phyloP scores from a whole-genome alignment of 768 basidiomycete genomes.

The Macrolepiota fuliginosa region DNA sequence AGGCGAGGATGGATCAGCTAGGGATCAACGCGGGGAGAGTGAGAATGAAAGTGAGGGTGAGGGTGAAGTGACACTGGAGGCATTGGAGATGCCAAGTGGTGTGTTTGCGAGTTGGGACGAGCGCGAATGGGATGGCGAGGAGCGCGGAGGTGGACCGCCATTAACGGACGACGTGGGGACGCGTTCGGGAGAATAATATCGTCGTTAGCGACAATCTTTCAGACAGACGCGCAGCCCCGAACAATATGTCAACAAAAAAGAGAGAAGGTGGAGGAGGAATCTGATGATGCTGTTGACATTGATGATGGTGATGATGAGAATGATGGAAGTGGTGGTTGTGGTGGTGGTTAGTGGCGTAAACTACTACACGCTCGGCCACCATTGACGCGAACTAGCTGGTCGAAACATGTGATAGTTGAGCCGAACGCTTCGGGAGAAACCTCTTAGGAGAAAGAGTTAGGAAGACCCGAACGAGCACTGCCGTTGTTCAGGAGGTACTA shows the following conservation, averaged over 20 bases:
- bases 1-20: too few relatives aligned
- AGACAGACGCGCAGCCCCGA: not conserved
- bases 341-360: not conserved
- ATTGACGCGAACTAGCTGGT: too few relatives aligned
- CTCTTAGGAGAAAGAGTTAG: not conserved
- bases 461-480: not conserved
- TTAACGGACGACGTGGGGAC: not conserved
- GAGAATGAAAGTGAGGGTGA: not conserved
- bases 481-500: not conserved
- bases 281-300: not conserved
- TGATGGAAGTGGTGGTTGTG: not conserved
- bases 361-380: not conserved
- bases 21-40: not conserved
- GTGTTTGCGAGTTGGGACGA: not conserved
- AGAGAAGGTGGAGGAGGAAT: not conserved
- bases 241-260: not conserved
- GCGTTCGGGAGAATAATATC: not conserved
- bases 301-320: not conserved
- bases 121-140: not conserved
- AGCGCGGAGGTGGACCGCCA: not conserved
- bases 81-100: not conserved
- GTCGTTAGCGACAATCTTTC: not conserved
- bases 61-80: slow-evolving; percentile 1
- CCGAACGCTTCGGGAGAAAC: too few relatives aligned
- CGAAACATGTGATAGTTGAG: too few relatives aligned